Conservation (phyloP, 2,329 filamentous ascomycete genomes). For the Myriosclerotinia scirpicola region DNA sequence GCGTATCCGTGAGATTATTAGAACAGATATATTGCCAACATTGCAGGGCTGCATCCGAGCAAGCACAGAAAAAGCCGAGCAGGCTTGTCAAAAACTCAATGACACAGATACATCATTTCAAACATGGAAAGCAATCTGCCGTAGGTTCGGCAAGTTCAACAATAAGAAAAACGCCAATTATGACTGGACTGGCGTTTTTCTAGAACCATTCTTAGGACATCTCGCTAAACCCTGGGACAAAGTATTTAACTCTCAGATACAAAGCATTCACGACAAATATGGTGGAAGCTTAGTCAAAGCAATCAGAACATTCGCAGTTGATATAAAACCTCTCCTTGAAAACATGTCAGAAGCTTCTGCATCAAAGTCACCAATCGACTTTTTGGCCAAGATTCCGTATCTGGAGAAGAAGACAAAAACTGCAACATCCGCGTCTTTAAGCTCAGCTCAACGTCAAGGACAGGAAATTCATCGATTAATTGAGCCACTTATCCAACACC, state of each 20-base stretch:
- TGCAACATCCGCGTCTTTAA: neutral
- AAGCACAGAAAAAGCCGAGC: neutral
- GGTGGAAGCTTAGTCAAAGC: neutral
- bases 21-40: neutral
- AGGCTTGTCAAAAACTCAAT: neutral
- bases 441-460: neutral
- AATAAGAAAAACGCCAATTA: neutral
- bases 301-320: neutral
- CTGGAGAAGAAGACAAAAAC: neutral
- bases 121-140: conserved; percentile 1
- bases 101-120: neutral
- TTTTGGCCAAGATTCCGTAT: neutral
- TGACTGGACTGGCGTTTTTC: neutral
- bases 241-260: neutral
- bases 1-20: neutral
- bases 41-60: neutral
- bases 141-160: neutral
- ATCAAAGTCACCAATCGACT: neutral
- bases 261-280: neutral
- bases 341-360: neutral
- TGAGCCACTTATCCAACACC: neutral
- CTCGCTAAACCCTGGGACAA: conserved; percentile 2
- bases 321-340: neutral
- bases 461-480: neutral
- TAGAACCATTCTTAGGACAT: neutral